Base-by-base conservation (phyloP, 2,329 filamentous ascomycete genomes). In the Capronia coronata region DNA sequence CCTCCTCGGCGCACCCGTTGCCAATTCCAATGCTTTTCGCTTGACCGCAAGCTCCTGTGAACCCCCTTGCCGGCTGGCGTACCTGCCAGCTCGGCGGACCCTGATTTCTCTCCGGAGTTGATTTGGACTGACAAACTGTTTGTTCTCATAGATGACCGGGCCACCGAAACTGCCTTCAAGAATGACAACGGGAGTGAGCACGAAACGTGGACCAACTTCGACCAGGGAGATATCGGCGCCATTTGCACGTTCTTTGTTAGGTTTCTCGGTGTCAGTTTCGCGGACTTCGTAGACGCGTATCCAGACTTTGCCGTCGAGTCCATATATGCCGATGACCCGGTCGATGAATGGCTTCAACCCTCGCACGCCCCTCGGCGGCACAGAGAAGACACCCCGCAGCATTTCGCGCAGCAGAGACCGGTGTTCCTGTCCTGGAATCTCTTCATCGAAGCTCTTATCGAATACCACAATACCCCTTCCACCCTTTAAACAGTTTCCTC, bases 71-170 rank as follows among this genome's bases (percentile, higher is more conserved):
- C 93, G 78, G 48, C 77, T 76, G 59, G 87, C 86, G 71, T 94
- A 91, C 59, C 81, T 81, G 42, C 80, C 78, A 0, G 90, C 87
- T 74, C 87, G 89, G 60, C 78, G 75, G 68, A 80, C 75, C 60
- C 87, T 77, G 60, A 94, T 68, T 57, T 97, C 93, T 34, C 87
- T 76, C 59, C 93, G 78, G 57, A 97, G 81, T 71, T 96, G 87
- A 78, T 98, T 98, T 8, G 93, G 93, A 59, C 86, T 93, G 46
- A 98, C 87, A 63, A 95, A 98, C 67, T 95, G 85, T 76, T 88
- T 93, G 74, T 97, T 97, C 75, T 97, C 88, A 71, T 94, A 98
- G 64, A 98, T 94, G 58, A 97, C 88, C 2, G 93, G 91, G 0
- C 93, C 93, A 46, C 91, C 91, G 61, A 98, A 97, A 54, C 86